Base-by-base conservation (phyloP, 179 eudicot species). In the Sideroxylon spinosum region DNA sequence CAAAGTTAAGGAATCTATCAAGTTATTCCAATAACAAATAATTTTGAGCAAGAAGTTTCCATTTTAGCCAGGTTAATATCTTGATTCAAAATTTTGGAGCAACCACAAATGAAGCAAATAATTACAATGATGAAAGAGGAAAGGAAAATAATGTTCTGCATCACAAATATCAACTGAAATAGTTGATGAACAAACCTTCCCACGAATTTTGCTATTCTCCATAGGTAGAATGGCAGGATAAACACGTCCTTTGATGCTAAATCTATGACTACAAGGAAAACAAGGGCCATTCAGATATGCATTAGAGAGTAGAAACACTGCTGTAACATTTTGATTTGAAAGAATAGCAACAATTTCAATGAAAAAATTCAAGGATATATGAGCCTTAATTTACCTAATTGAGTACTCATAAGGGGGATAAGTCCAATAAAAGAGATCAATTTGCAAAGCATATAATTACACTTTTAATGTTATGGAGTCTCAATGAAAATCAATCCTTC, bases 211-310 rank as follows among this genome's bases (percentile, higher is more conserved):
- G 81, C 86, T 91, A 70, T 86, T 80, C 81, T 93, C 95, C 62
- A 91, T 91, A 20, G 98, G 97, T 56, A 91, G 63, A 82, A 95
- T 91, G 56, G 98, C 98, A 68, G 98, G 98, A 82, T 95, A 95
- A 79, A 95, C 89, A 14, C 97, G 91, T 74, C 87, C 95, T 84
- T 90, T 93, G 88, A 95, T 81, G 86, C 98, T 93, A 85, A 87
- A 95, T 74, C 97, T 83, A 66, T 89, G 95, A 84, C 98, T 95
- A 80, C 74, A 81, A 23, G 55, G 78, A 69, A 68, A 37, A 65
- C 37, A 64, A 60, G 23, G 37, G 37, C 32, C 68, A 55, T 29
- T 17, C 11, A 57, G 46, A 71, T 17, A 20, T 63, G 53, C 53
- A 71, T 66, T 20, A 60, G 65, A 76, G 32, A 67, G 32, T 7